Evolutionary conservation across 2,329 filamentous ascomycete species (phyloP).

Genomic region (Emericellopsis atlantica): DNA sequence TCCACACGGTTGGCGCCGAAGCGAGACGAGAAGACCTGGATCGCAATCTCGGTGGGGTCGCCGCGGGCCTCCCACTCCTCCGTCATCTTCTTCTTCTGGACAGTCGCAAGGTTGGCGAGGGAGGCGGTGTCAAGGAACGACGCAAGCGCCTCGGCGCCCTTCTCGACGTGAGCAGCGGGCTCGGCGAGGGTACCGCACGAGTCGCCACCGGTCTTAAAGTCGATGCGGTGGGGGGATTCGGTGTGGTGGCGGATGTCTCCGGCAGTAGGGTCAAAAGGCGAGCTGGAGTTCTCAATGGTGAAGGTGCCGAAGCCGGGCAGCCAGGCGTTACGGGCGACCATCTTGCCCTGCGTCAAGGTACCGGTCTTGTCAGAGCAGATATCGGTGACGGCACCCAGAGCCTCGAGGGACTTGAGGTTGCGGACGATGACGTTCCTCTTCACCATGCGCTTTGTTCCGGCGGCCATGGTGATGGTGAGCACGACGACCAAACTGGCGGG

Average conservation of each 20-base stretch:
- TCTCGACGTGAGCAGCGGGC: constrained; percentile 21
- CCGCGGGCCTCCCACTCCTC: constrained; percentile 45
- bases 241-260: constrained; percentile 31
- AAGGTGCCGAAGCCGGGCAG: constrained; percentile 44
- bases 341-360: constrained; percentile 50
- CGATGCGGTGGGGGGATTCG: constrained; percentile 24
- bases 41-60: constrained; percentile 59
- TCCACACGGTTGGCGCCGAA: constrained; percentile 47
- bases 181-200: constrained; percentile 10
- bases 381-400: constrained; percentile 42
- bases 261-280: constrained; percentile 43
- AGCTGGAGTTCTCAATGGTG: constrained; percentile 38
- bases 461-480: constrained; percentile 47
- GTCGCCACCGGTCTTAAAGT: constrained; percentile 17
- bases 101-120: constrained; percentile 39
- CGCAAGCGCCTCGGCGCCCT: constrained; percentile 27
- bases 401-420: constrained; percentile 39
- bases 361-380: constrained; percentile 45
- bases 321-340: constrained; percentile 49
- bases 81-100: constrained; percentile 27
- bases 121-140: constrained; percentile 47
- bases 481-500: constrained; percentile 35
- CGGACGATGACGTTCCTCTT: constrained; percentile 39
- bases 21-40: constrained; percentile 57
- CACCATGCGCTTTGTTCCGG: constrained; percentile 39